phyloP scores from a whole-genome alignment of 2,329 filamentous ascomycete species.

The Thelonectria discophora region DNA sequence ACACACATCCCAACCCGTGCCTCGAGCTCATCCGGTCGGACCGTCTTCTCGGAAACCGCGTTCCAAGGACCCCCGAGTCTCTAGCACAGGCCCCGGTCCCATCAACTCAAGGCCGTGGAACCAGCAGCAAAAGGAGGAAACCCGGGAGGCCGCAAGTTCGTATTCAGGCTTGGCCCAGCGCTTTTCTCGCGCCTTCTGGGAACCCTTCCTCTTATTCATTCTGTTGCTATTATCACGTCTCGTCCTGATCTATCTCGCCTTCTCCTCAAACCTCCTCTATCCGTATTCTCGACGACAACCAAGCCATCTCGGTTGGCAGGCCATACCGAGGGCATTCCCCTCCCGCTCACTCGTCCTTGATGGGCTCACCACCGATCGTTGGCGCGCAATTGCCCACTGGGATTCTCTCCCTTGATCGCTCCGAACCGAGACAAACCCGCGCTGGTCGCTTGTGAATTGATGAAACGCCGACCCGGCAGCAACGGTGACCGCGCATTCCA shows the following conservation, averaged over 20 bases:
- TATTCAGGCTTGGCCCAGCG: background rate
- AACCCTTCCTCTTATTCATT: background rate
- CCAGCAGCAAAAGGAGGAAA: background rate
- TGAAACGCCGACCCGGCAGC: conserved; percentile 4
- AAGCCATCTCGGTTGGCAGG: conserved; percentile 7
- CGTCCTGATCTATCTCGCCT: background rate
- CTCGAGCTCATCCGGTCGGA: background rate
- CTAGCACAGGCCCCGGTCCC: background rate
- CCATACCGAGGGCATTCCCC: conserved; percentile 23
- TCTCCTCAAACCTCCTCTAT: background rate
- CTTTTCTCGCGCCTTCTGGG: background rate
- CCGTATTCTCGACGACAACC: conserved; percentile 3
- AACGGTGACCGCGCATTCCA: background rate
- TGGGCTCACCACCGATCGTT: conserved; percentile 18
- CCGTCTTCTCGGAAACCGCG: background rate
- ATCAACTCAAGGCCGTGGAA: background rate
- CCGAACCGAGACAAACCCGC: background rate
- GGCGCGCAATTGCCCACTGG: conserved; percentile 1
- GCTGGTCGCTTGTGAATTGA: conserved; percentile 12
- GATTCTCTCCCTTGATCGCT: background rate
- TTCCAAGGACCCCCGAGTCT: background rate
- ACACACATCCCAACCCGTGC: background rate
- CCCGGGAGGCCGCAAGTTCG: background rate
- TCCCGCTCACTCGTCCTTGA: conserved; percentile 16
- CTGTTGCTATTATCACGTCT: background rate